Evolutionary conservation across 345 rosid genomes (phyloP).

Genomic region (Erodium maritimum): DNA sequence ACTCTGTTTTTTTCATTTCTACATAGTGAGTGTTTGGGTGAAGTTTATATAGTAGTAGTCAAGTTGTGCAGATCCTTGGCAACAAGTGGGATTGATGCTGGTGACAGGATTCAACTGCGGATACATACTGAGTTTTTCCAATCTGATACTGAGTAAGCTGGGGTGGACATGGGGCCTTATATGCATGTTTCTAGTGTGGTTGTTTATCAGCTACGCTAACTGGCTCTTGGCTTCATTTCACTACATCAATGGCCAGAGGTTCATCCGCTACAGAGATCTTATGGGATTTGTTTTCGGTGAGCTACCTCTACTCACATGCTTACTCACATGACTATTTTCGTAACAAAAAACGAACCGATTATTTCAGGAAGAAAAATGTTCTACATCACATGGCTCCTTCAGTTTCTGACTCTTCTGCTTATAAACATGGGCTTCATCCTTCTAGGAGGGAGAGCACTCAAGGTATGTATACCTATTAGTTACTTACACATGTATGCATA

Average conservation of each 20-base stretch:
- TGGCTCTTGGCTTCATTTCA: conserved; percentile 25
- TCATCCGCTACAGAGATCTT: conserved; percentile 24
- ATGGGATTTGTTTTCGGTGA: conserved; percentile 20
- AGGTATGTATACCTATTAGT: conserved; percentile 2
- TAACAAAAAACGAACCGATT: too few species aligned
- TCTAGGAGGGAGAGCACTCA: conserved; percentile 25
- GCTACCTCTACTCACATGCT: not conserved
- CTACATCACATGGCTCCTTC: conserved; percentile 16
- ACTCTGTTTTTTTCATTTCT: not conserved
- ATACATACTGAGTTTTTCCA: conserved; percentile 22
- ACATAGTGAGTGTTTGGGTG: not conserved
- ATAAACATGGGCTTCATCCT: conserved; percentile 23
- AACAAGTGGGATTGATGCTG: conserved; percentile 23
- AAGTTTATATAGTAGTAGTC: not conserved
- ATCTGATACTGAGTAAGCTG: conserved; percentile 16
- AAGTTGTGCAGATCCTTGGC: conserved; percentile 24
- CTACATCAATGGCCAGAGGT: conserved; percentile 16
- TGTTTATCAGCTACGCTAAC: conserved; percentile 16
- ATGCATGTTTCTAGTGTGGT: conserved; percentile 9
- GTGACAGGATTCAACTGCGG: conserved; percentile 24
- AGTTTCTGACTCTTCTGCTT: conserved; percentile 16
- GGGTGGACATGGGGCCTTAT: conserved; percentile 24
- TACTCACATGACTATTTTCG: not conserved
- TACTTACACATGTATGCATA: not conserved
- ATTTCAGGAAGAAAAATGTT: conserved; percentile 16